phyloP scores from a whole-genome alignment of 306 rosid genomes.

The Lathyrus aphaca region DNA sequence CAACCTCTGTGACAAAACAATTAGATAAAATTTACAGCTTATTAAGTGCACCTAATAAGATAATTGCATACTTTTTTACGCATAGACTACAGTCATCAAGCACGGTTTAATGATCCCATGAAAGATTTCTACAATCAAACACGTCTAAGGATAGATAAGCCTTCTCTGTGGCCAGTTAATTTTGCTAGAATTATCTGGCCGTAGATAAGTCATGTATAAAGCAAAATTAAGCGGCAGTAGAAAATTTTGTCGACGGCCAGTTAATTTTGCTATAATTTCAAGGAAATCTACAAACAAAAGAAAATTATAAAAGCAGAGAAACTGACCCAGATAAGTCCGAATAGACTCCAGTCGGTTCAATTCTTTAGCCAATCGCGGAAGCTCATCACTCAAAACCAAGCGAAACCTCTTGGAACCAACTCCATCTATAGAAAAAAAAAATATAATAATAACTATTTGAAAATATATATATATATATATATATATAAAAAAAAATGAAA shows the following conservation, averaged over 20 bases:
- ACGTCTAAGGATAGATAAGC: neutral
- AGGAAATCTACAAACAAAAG: no score
- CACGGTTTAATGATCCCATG: neutral
- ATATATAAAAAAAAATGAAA: no score
- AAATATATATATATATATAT: neutral
- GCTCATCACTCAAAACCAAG: slow-evolving; percentile 47
- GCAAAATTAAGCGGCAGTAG: no score
- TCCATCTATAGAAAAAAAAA: slow-evolving; percentile 37
- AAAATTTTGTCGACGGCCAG: neutral
- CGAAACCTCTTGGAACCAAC: slow-evolving; percentile 56
- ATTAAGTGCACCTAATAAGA: slow-evolving; percentile 15
- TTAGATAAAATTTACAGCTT: slow-evolving; percentile 44
- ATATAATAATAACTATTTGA: neutral
- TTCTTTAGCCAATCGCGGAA: slow-evolving; percentile 60
- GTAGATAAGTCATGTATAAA: no score
- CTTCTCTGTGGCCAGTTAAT: no score
- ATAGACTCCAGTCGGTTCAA: slow-evolving; percentile 52
- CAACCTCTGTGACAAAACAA: slow-evolving; percentile 65
- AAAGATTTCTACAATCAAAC: neutral
- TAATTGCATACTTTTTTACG: neutral
- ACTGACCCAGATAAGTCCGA: slow-evolving; percentile 61
- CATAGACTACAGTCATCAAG: neutral
- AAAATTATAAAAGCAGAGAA: neutral
- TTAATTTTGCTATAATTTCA: neutral
- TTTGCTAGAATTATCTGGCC: no score